Evolutionary conservation across 768 basidiomycete genomes (phyloP).

Genomic region (Leccinum barrowsii): DNA sequence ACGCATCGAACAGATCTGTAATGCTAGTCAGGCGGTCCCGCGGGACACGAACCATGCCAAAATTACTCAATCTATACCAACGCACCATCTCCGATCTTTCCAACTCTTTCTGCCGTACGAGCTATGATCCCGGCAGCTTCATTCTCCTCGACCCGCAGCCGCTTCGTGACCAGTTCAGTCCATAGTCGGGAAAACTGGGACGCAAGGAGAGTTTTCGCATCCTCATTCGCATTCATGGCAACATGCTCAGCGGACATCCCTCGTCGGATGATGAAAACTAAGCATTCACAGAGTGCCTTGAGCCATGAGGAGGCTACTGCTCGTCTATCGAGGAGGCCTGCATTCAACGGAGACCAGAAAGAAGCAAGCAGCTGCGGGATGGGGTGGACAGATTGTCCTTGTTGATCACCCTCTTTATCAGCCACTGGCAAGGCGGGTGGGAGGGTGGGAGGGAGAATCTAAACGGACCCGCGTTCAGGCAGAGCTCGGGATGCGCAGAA

Average conservation of each 20-base stretch:
- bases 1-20: slow-evolving; percentile 45
- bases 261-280: slow-evolving; percentile 50
- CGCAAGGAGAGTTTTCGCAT: slow-evolving; percentile 33
- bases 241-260: slow-evolving; percentile 3
- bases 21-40: slow-evolving; percentile 3
- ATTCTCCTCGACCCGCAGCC: slow-evolving; percentile 45
- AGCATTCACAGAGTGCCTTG: slow-evolving; percentile 67
- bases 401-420: not conserved
- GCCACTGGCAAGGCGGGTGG: slow-evolving; percentile 4
- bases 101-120: slow-evolving; percentile 41
- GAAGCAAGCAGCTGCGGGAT: slow-evolving; percentile 60
- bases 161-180: slow-evolving; percentile 41
- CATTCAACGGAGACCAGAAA: slow-evolving; percentile 79
- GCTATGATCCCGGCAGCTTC: slow-evolving; percentile 44
- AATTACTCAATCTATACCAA: slow-evolving; percentile 25
- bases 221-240: not conserved
- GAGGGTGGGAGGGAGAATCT: slow-evolving; percentile 23
- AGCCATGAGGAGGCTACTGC: slow-evolving; percentile 52
- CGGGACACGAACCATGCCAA: slow-evolving; percentile 25
- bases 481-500: not conserved
- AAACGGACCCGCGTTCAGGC: not conserved
- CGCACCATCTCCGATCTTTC: slow-evolving; percentile 42
- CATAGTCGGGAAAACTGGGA: slow-evolving; percentile 48
- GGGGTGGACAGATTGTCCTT: slow-evolving; percentile 14
- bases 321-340: slow-evolving; percentile 23